Conservation (phyloP, 768 basidiomycete genomes). For the Suillus brevipes region DNA sequence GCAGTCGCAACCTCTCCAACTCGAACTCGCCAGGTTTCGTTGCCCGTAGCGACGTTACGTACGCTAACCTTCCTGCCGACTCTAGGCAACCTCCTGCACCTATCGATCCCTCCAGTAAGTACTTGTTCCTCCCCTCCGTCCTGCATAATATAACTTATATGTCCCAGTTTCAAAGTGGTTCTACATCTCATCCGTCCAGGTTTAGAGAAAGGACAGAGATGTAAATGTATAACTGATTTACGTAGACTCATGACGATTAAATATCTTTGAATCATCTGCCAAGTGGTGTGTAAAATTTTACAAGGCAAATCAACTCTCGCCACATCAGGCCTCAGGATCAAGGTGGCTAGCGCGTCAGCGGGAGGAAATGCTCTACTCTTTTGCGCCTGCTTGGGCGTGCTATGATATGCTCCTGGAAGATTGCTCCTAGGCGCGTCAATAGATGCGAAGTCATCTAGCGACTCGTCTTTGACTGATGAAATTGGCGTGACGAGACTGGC, state of each 20-base stretch:
- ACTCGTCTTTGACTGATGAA: no score
- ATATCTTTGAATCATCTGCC: not conserved
- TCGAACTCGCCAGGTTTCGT: constrained; percentile 72
- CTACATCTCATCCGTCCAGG: constrained; percentile 88
- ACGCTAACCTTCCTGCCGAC: constrained; percentile 69
- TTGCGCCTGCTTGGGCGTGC: no score
- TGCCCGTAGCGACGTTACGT: constrained; percentile 58
- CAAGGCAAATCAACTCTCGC: not conserved
- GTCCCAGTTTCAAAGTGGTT: constrained; percentile 84
- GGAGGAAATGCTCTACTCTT: no score
- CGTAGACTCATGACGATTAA: not conserved
- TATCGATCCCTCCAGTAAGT: constrained; percentile 86
- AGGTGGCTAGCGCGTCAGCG: no score
- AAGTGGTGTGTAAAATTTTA: not conserved
- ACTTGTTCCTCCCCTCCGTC: not conserved
- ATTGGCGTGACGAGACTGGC: not conserved
- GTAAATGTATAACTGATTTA: not conserved
- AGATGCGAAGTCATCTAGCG: no score
- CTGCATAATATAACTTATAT: constrained; percentile 14
- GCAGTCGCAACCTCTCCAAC: constrained; percentile 79
- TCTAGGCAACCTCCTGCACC: constrained; percentile 84
- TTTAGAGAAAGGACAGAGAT: constrained; percentile 39
- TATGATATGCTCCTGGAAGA: no score
- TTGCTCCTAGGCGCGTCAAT: no score
- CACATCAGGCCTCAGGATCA: not conserved